Conservation (phyloP, 495 filamentous ascomycete genomes). For the Penicillium antarcticum region DNA sequence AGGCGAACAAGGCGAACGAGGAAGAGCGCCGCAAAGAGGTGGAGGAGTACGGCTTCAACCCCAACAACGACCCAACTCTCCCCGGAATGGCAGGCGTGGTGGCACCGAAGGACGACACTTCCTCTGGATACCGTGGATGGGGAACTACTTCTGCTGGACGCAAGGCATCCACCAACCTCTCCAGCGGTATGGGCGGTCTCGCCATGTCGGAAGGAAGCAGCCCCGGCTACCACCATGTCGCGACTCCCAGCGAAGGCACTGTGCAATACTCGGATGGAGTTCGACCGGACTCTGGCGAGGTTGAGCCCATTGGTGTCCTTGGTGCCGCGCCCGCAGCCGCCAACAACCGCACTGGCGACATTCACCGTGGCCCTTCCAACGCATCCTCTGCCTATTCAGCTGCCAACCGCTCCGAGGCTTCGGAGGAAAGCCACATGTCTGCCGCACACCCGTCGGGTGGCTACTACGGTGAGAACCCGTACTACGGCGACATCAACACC, state of each 20-base stretch:
- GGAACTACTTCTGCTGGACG: constrained; percentile 79
- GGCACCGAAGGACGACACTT: constrained; percentile 62
- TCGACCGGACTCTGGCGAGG: constrained; percentile 61
- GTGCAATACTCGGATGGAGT: constrained; percentile 63
- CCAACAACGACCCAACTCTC: constrained; percentile 84
- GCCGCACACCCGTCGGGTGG: constrained; percentile 41
- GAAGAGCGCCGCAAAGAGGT: constrained; percentile 90
- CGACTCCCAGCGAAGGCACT: constrained; percentile 67
- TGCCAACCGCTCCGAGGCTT: constrained; percentile 76
- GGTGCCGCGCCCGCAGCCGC: constrained; percentile 64
- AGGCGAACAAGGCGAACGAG: constrained; percentile 77
- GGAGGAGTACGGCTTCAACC: constrained; percentile 94
- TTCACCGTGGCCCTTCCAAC: constrained; percentile 90
- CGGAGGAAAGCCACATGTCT: constrained; percentile 65
- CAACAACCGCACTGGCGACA: constrained; percentile 59
- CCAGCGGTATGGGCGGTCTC: constrained; percentile 66
- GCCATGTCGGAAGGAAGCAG: constrained; percentile 71
- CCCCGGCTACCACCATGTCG: constrained; percentile 52
- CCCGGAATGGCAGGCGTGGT: constrained; percentile 55
- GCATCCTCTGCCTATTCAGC: constrained; percentile 94
- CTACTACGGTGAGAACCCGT: constrained; percentile 53
- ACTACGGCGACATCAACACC: constrained; percentile 53
- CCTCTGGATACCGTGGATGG: constrained; percentile 89
- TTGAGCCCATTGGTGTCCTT: constrained; percentile 72
- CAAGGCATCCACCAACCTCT: constrained; percentile 85